Base-by-base conservation (phyloP, 352 stramenopile genomes). In the Phytophthora sp. region DNA sequence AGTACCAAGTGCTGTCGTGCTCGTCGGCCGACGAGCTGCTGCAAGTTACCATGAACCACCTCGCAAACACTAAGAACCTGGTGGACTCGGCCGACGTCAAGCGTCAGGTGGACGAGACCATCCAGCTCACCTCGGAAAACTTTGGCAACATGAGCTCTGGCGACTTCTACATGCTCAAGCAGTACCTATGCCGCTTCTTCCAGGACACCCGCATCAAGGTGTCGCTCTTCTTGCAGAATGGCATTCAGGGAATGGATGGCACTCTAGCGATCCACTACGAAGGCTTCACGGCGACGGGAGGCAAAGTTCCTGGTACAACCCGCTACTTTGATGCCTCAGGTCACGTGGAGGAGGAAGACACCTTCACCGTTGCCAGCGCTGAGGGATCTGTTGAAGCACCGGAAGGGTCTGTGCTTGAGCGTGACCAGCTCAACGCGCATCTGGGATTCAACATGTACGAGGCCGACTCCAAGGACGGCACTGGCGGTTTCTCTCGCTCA, bases 131-230 rank as follows among this genome's bases (percentile, higher is more conserved):
- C 13, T 87, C 84, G 5, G 67, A 89, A 56, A 83, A 76, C 9
- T 97, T 96, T 62, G 79, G 82, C 10, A 18, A 9, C 12, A 83
- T 97, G 69, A 76, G 45, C 15, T 31, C 74, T 0, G 90, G 81
- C 4, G 72, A 96, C 43, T 94, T 96, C 66, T 89, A 79, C 66
- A 43, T 92, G 42, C 66, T 97, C 45, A 90, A 92, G 57, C 91
- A 97, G 63, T 87, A 87, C 23, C 71, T 97, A 27, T 89, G 82
- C 45, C 79, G 83, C 7, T 97, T 97, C 72, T 96, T 96, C 76
- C 86, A 97, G 62, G 89, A 94, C 58, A 84, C 86, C 8, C 89
- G 91, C 50, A 95, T 97, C 66, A 97, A 97, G 58, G 90, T 97
- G 4, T 96, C 87, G 30, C 80, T 97, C 42, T 97, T 97, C 58